These are phyloP conservation scores for Spongispora temasekensis DNA, from an alignment of 1,284 basidiomycete genomes.

Conservation along the genomic window DNA sequence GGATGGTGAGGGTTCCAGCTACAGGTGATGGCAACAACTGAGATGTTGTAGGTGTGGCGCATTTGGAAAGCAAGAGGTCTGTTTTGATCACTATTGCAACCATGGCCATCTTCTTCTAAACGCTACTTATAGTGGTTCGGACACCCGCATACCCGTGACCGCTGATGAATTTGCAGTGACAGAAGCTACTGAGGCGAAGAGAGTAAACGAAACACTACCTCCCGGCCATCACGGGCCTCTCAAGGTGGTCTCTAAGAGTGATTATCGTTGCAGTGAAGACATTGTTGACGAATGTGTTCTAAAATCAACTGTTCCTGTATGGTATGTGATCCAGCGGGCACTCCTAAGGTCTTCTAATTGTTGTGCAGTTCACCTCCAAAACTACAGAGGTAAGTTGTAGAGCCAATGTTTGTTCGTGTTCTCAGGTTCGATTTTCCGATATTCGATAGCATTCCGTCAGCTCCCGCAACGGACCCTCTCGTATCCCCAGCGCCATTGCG, in stretches of 20 bases:
- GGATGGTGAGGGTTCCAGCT: slow-evolving; percentile 9
- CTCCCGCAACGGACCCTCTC: not conserved
- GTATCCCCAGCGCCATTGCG: slow-evolving; percentile 33
- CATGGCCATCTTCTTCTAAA: not conserved
- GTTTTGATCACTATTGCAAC: not conserved
- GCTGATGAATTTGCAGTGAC: not conserved
- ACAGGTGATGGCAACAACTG: not conserved
- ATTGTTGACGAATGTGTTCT: not conserved
- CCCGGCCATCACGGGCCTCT: slow-evolving; percentile 12
- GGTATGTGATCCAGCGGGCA: slow-evolving; percentile 11
- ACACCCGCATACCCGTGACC: not conserved
- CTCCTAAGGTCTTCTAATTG: not conserved
- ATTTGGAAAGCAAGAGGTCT: slow-evolving; percentile 19
- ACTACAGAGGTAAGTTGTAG: slow-evolving; percentile 20
- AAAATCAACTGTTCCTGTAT: not conserved
- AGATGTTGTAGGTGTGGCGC: slow-evolving; percentile 22
- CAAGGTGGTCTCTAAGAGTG: slow-evolving; percentile 28
- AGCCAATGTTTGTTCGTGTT: fast-evolving
- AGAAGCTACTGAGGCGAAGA: not conserved
- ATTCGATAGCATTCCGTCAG: slow-evolving; percentile 18
- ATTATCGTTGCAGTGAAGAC: slow-evolving; percentile 22
- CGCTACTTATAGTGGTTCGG: slow-evolving; percentile 4
- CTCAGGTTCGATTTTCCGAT: not conserved
- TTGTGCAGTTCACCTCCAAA: slow-evolving; percentile 8
- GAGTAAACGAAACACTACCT: not conserved